phyloP scores from a whole-genome alignment of 139 green algal genomes.

The Tetradesmus lagerheimii region DNA sequence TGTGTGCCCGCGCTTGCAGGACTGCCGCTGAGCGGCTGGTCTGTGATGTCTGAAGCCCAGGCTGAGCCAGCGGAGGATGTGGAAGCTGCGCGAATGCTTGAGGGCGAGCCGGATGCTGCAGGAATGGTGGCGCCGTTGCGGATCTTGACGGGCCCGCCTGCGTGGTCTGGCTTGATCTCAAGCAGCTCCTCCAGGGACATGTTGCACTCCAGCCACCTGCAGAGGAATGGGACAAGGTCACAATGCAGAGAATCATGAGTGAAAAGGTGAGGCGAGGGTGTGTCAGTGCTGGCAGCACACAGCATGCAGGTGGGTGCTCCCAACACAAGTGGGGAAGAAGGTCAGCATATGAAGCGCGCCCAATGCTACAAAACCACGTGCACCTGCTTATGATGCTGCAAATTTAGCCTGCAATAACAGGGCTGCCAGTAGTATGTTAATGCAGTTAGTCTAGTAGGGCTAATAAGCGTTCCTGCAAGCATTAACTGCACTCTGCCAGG shows the following conservation, averaged over 20 bases:
- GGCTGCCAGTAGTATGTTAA: no score
- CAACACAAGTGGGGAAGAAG: no score
- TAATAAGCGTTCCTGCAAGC: no score
- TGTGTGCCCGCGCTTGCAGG: constrained; percentile 1
- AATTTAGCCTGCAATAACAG: no score
- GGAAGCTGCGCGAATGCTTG: neutral
- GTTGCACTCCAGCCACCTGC: constrained; percentile 42
- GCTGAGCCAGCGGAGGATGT: constrained; percentile 47
- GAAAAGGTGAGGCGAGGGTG: neutral
- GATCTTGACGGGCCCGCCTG: constrained; percentile 28
- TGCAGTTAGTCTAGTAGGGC: no score
- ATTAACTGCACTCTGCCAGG: neutral
- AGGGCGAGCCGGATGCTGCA: neutral
- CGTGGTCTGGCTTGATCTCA: constrained; percentile 47
- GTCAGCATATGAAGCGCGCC: no score
- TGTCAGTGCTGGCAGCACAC: no score
- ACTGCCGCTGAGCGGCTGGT: constrained; percentile 38
- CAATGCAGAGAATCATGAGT: neutral
- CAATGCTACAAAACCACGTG: no score
- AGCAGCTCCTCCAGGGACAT: constrained; percentile 44
- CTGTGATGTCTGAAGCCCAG: constrained; percentile 43
- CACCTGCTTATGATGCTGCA: no score
- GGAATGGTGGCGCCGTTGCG: neutral
- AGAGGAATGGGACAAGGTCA: neutral
- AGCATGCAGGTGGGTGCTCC: no score